Evolutionary conservation across 176 grass and related monocot species (phyloP), one percentile per base, ranked within the genome.

Genomic region (Musa beccarii): DNA sequence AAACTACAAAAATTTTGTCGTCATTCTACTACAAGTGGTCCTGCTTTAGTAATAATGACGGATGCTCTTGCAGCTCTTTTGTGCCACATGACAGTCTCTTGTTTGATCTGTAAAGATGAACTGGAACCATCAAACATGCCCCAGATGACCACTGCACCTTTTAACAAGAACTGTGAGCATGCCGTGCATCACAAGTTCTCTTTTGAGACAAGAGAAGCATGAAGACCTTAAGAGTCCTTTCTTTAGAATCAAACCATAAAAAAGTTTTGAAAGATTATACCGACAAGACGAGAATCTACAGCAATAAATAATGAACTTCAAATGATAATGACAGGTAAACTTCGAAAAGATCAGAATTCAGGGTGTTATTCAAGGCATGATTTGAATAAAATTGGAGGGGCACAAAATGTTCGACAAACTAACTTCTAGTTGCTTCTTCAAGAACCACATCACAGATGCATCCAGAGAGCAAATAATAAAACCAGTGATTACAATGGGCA

Each of bases 91-190:
- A n/a, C 29, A 69, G 26, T 69, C 67, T 16, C 16, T 49, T 4
- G 14, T 49, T 69, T 50, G 25, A 51, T 49, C 67, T 51, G 67
- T 69, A 69, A 69, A 69, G 67, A 69, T 69, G 67, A 51, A 51
- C 29, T 49, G 34, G 57, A 49, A n/a, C 67, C 49, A 50, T 49
- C 67, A 69, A 16, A 20, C 15, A 69, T 51, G 67, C 28, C 28
- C 34, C 19, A 69, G 34, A 51, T 69, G 9, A 29, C 9, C 49
- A 49, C n/a, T 21, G 49, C 67, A 43, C 29, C 34, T 51, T 43
- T 8, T n/a, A 10, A 19, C 34, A 51, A 49, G 4, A 43, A 43
- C 34, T 49, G 28, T 69, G 57, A 59, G 57, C n/a, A n/a, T 19
- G n/a, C 57, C n/a, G 57, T 61, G 57, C 57, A 61, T 19, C 57